Percentiles rank a stretch among this genome's conserved stretches.
These are phyloP conservation scores for Hippophae gyantsensis DNA, from an alignment of 306 rosid species.

Conservation along the genomic window DNA sequence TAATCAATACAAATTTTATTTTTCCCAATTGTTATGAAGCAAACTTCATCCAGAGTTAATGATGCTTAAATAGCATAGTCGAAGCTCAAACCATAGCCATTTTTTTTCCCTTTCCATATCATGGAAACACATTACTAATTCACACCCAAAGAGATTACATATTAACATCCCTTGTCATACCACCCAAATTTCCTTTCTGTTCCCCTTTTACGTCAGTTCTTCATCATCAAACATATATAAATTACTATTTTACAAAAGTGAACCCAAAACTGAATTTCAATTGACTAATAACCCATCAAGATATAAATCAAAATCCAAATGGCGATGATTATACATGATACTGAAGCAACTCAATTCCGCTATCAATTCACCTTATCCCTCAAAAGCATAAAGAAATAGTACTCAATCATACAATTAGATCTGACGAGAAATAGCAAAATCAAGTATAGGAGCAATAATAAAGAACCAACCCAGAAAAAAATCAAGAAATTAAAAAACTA, in stretches of 20 bases:
- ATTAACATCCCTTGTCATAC: neutral
- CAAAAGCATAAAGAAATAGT: neutral
- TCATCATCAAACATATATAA: too few species aligned
- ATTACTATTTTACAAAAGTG: too few species aligned
- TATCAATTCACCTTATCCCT: neutral
- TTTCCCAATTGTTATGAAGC: neutral
- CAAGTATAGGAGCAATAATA: neutral
- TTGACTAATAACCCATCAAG: neutral
- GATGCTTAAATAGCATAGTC: neutral
- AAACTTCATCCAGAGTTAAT: neutral
- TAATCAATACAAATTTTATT: neutral
- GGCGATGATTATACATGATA: neutral
- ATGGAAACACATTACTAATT: neutral
- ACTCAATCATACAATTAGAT: constrained; percentile 6
- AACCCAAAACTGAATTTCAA: too few species aligned
- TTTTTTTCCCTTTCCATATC: neutral
- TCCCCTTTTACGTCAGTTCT: neutral
- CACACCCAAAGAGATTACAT: too few species aligned
- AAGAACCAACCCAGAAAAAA: neutral
- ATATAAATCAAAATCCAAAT: neutral
- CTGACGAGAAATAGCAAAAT: constrained; percentile 1
- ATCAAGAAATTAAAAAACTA: neutral
- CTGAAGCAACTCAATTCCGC: too few species aligned
- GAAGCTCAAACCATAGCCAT: neutral
- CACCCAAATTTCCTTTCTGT: neutral